Evolutionary conservation across 192 early-diverging fungal species (phyloP).

Genomic region (Coemansia sp.): DNA sequence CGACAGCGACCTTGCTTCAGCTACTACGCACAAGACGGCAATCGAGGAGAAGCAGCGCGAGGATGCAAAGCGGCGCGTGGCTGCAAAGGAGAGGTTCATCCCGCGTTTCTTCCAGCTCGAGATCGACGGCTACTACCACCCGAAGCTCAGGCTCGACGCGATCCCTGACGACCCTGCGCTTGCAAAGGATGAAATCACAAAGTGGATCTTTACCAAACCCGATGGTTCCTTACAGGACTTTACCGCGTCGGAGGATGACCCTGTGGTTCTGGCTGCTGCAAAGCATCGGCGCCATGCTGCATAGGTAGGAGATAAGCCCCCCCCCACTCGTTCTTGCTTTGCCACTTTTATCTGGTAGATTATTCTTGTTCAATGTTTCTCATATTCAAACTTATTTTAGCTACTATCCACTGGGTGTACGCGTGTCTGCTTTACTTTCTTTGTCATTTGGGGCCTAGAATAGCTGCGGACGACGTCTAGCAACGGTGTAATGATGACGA

Average conservation of each 20-base stretch:
- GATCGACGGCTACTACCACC: conserved; percentile 48
- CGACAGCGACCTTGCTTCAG: conserved; percentile 66
- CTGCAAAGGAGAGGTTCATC: conserved; percentile 57
- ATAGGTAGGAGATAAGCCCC: neutral
- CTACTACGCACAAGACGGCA: conserved; percentile 67
- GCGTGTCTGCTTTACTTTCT: no score
- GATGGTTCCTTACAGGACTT: conserved; percentile 44
- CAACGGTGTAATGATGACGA: no score
- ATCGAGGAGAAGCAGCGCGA: conserved; percentile 78
- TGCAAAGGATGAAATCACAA: conserved; percentile 27
- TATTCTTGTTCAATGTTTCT: conserved; percentile 1
- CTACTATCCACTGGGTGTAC: no score
- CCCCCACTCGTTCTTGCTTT: no score
- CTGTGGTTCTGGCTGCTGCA: conserved; percentile 36
- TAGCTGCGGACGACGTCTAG: no score
- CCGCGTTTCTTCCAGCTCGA: conserved; percentile 69
- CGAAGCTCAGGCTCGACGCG: conserved; percentile 32
- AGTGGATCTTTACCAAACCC: conserved; percentile 48
- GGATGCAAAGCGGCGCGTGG: conserved; percentile 59
- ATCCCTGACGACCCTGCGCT: conserved; percentile 34
- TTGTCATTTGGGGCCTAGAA: no score
- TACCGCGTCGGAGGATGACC: conserved; percentile 27
- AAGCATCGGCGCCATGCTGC: neutral
- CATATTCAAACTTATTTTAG: neutral
- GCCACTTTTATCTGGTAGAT: no score